Conservation (phyloP, 1,139 yeast genomes). For the Yamadazyma conglobata region DNA sequence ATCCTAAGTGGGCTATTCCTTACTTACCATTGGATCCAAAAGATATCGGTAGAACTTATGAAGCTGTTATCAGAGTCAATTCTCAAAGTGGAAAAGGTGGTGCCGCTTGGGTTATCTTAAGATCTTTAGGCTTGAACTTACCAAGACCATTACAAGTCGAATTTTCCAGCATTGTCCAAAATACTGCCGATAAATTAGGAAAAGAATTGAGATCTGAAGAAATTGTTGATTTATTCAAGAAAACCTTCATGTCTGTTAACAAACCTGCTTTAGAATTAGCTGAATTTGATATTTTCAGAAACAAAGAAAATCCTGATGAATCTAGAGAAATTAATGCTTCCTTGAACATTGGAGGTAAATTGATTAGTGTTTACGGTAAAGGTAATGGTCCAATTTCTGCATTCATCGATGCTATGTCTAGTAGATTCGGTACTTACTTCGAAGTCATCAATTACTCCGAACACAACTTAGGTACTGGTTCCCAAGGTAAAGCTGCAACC, state of each 20-base stretch:
- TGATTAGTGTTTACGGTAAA: constrained; percentile 53
- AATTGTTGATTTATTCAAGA: constrained; percentile 70
- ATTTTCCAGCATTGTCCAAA: constrained; percentile 81
- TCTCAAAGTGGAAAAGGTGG: constrained; percentile 99
- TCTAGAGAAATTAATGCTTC: constrained; percentile 34
- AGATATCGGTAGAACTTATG: constrained; percentile 95
- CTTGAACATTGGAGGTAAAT: constrained; percentile 45
- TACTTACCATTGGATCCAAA: constrained; percentile 95
- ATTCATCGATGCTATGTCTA: constrained; percentile 71
- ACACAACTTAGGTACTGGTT: constrained; percentile 87
- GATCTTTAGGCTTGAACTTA: constrained; percentile 83
- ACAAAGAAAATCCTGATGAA: constrained; percentile 15
- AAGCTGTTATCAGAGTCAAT: constrained; percentile 96
- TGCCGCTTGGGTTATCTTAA: constrained; percentile 93
- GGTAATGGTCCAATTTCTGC: constrained; percentile 98
- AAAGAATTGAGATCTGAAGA: constrained; percentile 80
- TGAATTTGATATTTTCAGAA: constrained; percentile 47
- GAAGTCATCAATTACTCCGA: constrained; percentile 85
- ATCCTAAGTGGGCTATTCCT: constrained; percentile 74
- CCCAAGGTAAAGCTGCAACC: constrained; percentile 85
- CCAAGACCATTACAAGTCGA: constrained; percentile 92
- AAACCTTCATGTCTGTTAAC: constrained; percentile 56
- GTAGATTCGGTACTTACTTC: constrained; percentile 51
- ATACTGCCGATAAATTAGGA: constrained; percentile 75
- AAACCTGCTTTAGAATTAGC: constrained; percentile 41